These are phyloP conservation scores for Xylaria curta DNA, from an alignment of 495 filamentous ascomycete genomes.

Conservation along the genomic window DNA sequence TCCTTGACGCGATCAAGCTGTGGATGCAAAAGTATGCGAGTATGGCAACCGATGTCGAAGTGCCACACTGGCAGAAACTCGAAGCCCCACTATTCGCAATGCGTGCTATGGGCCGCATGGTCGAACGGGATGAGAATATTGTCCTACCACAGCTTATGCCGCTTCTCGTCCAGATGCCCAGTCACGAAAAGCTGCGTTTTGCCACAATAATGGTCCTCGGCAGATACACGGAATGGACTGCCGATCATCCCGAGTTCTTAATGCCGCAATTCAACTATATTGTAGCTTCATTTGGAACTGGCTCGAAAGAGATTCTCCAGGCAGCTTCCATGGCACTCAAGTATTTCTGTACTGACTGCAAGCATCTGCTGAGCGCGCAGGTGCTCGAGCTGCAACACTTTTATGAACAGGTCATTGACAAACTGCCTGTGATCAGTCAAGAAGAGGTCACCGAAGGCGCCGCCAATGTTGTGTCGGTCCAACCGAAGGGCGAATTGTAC, in stretches of 20 bases:
- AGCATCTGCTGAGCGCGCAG: slow-evolving; percentile 78
- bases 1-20: slow-evolving; percentile 78
- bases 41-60: slow-evolving; percentile 70
- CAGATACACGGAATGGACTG: slow-evolving; percentile 97
- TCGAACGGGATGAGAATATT: slow-evolving; percentile 82
- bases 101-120: slow-evolving; percentile 97
- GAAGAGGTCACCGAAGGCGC: slow-evolving; percentile 97
- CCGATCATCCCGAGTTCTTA: slow-evolving; percentile 88
- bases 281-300: slow-evolving; percentile 84
- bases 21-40: slow-evolving; percentile 86
- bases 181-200: slow-evolving; percentile 95
- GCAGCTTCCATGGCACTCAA: slow-evolving; percentile 94
- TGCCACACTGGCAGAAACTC: slow-evolving; percentile 96
- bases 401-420: slow-evolving; percentile 85
- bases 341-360: slow-evolving; percentile 95
- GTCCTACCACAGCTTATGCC: slow-evolving; percentile 91
- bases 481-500: slow-evolving; percentile 80
- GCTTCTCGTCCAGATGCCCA: slow-evolving; percentile 88
- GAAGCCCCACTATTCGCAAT: slow-evolving; percentile 95
- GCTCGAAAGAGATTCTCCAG: slow-evolving; percentile 84
- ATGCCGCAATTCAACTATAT: slow-evolving; percentile 94
- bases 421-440: slow-evolving; percentile 82
- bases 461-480: slow-evolving; percentile 85
- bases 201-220: slow-evolving; percentile 96
- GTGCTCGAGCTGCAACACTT: slow-evolving; percentile 86